Conservation (phyloP, 2,329 filamentous ascomycete genomes). For the Penicillium capsulatum region DNA sequence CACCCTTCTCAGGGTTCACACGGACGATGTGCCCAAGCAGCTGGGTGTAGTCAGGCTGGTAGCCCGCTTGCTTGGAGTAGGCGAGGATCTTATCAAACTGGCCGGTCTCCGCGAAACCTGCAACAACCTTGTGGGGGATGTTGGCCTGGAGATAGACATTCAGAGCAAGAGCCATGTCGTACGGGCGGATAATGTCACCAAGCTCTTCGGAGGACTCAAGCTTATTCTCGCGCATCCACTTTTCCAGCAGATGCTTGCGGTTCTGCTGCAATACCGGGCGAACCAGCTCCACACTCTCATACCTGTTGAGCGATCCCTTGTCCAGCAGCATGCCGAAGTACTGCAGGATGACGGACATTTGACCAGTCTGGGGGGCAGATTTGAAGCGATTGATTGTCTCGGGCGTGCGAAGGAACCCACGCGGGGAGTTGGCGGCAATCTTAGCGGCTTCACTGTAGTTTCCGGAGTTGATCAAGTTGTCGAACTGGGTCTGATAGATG, state of each 20-base stretch:
- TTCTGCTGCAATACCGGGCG: slow-evolving; percentile 89
- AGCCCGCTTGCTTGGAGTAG: slow-evolving; percentile 78
- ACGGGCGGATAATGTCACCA: slow-evolving; percentile 84
- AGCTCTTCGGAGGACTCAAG: slow-evolving; percentile 93
- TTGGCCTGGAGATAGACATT: slow-evolving; percentile 88
- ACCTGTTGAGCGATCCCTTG: slow-evolving; percentile 86
- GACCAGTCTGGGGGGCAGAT: slow-evolving; percentile 63
- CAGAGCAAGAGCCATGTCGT: slow-evolving; percentile 84
- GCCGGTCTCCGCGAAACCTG: slow-evolving; percentile 88
- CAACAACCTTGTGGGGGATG: slow-evolving; percentile 87
- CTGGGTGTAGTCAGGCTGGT: slow-evolving; percentile 91
- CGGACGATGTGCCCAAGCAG: slow-evolving; percentile 89
- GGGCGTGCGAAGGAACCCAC: slow-evolving; percentile 87
- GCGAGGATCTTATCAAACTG: slow-evolving; percentile 96
- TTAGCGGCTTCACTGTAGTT: slow-evolving; percentile 88
- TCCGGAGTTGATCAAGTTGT: slow-evolving; percentile 73
- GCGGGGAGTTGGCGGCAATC: slow-evolving; percentile 91
- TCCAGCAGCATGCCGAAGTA: slow-evolving; percentile 98
- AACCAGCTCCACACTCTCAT: slow-evolving; percentile 90
- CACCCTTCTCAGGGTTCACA: slow-evolving; percentile 85
- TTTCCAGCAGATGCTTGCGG: slow-evolving; percentile 91
- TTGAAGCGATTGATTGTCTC: slow-evolving; percentile 98
- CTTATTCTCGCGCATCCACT: slow-evolving; percentile 97
- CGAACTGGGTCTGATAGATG: slow-evolving; percentile 88
- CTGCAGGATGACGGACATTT: slow-evolving; percentile 90